Base-by-base conservation (phyloP, 768 basidiomycete genomes). In the Pleurotus citrinopileatus region DNA sequence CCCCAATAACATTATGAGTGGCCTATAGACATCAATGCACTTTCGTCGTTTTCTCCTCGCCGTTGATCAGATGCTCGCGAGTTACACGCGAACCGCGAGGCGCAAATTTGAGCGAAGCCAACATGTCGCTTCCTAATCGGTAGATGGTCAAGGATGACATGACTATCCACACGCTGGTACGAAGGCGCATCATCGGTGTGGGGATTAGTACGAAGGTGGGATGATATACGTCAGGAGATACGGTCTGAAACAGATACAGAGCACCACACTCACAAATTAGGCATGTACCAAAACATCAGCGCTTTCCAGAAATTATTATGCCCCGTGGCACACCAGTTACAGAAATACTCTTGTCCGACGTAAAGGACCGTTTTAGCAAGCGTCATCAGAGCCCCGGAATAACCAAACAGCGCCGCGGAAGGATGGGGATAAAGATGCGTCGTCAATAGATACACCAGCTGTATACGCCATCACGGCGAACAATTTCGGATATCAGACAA, bases 291-390 rank as follows among this genome's bases (percentile, higher is more conserved):
- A 56, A 79, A 80, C 45, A 82, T 61, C 55, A 87, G 52, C 13
- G 83, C 67, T 28, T 76, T 73, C 19, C 62, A 52, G 32, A 71
- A 61, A 13, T 77, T 60, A 62, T 89, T 87, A 65, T 90, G 84
- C 29, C 87, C 82, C 34, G 81, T 68, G 27, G 79, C 68, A 65
- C 88, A 90, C 9, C 73, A 75, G n/a, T 76, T 74, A 63, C 88
- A 89, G 61, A 79, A 88, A 64, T 83, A 82, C 67, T 91, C 89
- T 67, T 90, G 83, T 19, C 74, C 61, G 62, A 78, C 77, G 67
- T 92, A 94, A 26, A 93, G 76, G 1, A 79, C 68, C 1, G 91
- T 94, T 73, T 93, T 92, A 27, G 81, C 81, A 27, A 91, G 69
- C 2, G 91, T 92, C 79, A 89, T 83, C 4, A 78, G 72, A 6